These are phyloP conservation scores for Aspergillus wentii DNA, from an alignment of 495 filamentous ascomycete genomes.

Conservation along the genomic window DNA sequence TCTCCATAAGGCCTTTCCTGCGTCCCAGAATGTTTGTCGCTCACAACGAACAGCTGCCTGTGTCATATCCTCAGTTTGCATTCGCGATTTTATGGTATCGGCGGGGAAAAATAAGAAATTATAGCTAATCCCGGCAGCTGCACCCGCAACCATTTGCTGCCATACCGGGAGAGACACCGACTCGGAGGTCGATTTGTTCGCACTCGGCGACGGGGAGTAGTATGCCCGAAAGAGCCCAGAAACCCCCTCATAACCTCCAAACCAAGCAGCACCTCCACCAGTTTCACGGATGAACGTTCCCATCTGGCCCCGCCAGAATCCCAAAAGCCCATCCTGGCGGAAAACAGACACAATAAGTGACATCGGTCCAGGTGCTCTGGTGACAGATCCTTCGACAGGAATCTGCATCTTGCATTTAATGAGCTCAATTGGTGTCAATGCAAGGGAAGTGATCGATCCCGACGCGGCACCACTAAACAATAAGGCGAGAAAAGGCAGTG, in stretches of 20 bases:
- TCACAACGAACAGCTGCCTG: slow-evolving; percentile 19
- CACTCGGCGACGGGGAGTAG: slow-evolving; percentile 13
- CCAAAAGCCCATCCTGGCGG: slow-evolving; percentile 69
- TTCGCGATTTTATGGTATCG: slow-evolving; percentile 92
- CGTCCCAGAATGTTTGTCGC: slow-evolving; percentile 62
- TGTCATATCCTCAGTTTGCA: slow-evolving; percentile 80
- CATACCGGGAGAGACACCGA: slow-evolving; percentile 42
- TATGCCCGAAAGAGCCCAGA: slow-evolving; percentile 57
- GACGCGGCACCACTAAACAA: slow-evolving; percentile 73
- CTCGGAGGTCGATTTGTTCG: slow-evolving; percentile 1
- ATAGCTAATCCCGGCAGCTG: slow-evolving; percentile 86
- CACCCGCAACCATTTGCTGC: slow-evolving; percentile 84
- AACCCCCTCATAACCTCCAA: slow-evolving; percentile 84
- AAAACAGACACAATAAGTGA: slow-evolving; percentile 70
- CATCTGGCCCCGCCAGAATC: slow-evolving; percentile 93
- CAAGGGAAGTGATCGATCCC: slow-evolving; percentile 84
- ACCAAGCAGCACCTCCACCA: slow-evolving; percentile 92
- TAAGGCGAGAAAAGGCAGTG: slow-evolving; percentile 67
- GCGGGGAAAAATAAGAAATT: slow-evolving; percentile 97
- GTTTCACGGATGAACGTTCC: slow-evolving; percentile 93
- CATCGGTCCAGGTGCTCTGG: slow-evolving; percentile 44
- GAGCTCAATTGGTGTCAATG: slow-evolving; percentile 92
- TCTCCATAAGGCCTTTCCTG: slow-evolving; percentile 66
- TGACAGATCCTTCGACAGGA: slow-evolving; percentile 37
- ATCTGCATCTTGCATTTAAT: slow-evolving; percentile 99